Base-by-base conservation (phyloP, 2,329 filamentous ascomycete genomes). In the Colletotrichum sublineola region DNA sequence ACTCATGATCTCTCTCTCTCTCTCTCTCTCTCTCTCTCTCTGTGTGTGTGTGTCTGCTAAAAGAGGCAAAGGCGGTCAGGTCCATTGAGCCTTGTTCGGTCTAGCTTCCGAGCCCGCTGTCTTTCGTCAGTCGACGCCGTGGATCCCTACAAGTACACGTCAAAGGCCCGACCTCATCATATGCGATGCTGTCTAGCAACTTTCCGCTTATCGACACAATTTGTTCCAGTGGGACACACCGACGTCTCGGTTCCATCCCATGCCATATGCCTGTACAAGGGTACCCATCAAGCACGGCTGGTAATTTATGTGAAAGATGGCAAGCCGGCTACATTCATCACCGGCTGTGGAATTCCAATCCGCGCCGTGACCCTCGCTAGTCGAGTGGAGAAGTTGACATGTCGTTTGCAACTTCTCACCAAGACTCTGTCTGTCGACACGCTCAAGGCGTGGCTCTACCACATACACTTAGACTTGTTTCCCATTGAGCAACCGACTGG, bases 401-500 rank as follows among this genome's bases (percentile, higher is more conserved):
- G 24, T 67, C 48, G 65, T 56, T 48, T 50, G 44, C 31, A 53
- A 42, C 20, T 48, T 33, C n/a, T 40, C 24, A 60, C 33, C 53
- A 44, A 44, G 56, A 33, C 29, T 36, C 36, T 29, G 36, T 36
- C 36, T 29, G 36, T 20, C 8, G 5, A 5, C 63, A 67, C 68
- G 29, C 58, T 61, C 68, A 44, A 56, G 50, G 68, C 12, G 68
- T 63, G 18, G 42, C 24, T 56, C 31, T 42, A 56, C 53, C 15
- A n/a, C 20, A 36, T 8, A 31, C 48, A 56, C 11, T 3, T 20
- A n/a, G 9, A 24, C 56, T 63, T 40, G 66, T 63, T 58, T 46
- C 56, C 56, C 36, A 52, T 29, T 9, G 67, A 68, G 42, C 58
- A 52, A 69, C 50, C 57, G 52, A 56, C 68, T 42, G 44, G 55